Evolutionary conservation across 306 rosid genomes (phyloP).

Genomic region (Glycine tomentella): DNA sequence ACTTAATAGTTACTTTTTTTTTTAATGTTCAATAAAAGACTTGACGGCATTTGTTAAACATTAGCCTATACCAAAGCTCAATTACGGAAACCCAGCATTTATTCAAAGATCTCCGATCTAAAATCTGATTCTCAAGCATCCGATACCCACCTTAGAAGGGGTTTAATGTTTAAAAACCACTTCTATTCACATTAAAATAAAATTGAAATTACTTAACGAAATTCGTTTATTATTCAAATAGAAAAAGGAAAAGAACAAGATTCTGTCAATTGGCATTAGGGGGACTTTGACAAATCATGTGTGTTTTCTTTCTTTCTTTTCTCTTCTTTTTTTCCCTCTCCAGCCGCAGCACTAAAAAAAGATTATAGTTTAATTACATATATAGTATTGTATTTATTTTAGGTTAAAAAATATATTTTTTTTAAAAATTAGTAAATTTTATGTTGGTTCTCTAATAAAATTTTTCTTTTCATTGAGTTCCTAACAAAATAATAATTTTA

Average conservation of each 20-base stretch:
- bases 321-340: neutral
- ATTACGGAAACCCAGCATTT: conserved; percentile 42
- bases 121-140: conserved; percentile 42
- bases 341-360: neutral
- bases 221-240: neutral
- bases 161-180: conserved; percentile 2
- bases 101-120: conserved; percentile 35
- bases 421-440: too few relatives aligned
- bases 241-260: neutral
- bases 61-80: neutral
- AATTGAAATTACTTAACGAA: conserved; percentile 15
- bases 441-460: too few relatives aligned
- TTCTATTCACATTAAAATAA: conserved; percentile 7
- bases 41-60: neutral
- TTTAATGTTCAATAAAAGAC: too few relatives aligned
- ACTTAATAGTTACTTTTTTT: too few relatives aligned
- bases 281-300: neutral
- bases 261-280: conserved; percentile 1
- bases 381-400: too few relatives aligned
- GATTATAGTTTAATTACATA: too few relatives aligned
- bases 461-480: too few relatives aligned
- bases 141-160: conserved; percentile 44
- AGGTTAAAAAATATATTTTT: too few relatives aligned
- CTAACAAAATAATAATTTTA: too few relatives aligned
- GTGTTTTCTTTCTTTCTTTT: too few relatives aligned